Conservation (phyloP, 106 monocot genomes). For the Alisma plantagoaquatica region DNA sequence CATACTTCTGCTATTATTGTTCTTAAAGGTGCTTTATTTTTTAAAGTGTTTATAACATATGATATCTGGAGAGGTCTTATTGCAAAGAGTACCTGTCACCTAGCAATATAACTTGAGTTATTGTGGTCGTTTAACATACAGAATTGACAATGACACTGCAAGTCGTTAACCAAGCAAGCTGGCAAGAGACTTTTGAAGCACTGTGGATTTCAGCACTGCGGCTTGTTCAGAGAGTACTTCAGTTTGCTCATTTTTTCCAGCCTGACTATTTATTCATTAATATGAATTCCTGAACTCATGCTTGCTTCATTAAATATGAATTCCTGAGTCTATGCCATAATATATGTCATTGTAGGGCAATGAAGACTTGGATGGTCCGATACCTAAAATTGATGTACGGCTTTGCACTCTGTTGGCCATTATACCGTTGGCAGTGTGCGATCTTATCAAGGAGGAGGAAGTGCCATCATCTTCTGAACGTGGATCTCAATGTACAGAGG, state of each 20-base stretch:
- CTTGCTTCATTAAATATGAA: no score
- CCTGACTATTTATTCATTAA: no score
- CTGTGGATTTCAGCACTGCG: conserved; percentile 85
- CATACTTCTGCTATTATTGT: conserved; percentile 59
- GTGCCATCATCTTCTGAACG: conserved; percentile 3
- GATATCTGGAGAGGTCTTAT: no score
- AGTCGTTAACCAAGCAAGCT: conserved; percentile 72
- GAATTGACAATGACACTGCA: conserved; percentile 69
- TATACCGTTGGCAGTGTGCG: conserved; percentile 61
- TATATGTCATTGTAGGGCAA: conserved; percentile 45
- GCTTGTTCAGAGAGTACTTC: conserved; percentile 87
- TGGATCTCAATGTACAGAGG: not conserved
- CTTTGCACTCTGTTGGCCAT: conserved; percentile 74
- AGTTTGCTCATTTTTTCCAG: no score
- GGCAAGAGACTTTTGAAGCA: conserved; percentile 95
- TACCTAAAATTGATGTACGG: conserved; percentile 77
- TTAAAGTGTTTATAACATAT: no score
- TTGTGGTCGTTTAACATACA: conserved; percentile 14
- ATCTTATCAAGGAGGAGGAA: conserved; percentile 44
- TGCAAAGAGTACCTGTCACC: no score
- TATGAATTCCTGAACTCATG: no score
- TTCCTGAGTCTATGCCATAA: no score
- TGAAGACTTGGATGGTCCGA: conserved; percentile 74
- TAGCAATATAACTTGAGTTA: no score
- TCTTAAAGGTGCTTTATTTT: conserved; percentile 55